phyloP scores from a whole-genome alignment of 352 stramenopile genomes.

The Peronosclerospora sorghi region DNA sequence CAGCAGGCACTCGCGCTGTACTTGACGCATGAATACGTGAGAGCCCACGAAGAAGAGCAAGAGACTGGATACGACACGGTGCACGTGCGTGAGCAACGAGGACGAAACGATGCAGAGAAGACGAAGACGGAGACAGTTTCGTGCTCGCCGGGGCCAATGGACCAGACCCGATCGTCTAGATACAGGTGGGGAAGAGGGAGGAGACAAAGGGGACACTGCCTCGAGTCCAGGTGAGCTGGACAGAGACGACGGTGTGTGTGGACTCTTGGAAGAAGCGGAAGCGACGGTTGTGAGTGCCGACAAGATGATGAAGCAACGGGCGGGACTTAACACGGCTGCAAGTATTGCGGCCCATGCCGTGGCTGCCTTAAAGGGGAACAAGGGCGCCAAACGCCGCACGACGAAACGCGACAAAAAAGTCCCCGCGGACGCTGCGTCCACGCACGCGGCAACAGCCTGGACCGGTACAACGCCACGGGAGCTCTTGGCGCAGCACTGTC shows the following conservation, averaged over 20 bases:
- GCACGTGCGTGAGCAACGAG: conserved; percentile 36
- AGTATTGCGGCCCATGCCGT: conserved; percentile 15
- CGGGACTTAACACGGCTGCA: conserved; percentile 15
- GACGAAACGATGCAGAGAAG: conserved; percentile 39
- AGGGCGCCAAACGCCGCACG: conserved; percentile 24
- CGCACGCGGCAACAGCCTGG: conserved; percentile 22
- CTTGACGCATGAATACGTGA: conserved; percentile 70
- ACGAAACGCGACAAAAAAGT: conserved; percentile 22
- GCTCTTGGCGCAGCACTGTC: conserved; percentile 82
- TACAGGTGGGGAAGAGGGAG: no score
- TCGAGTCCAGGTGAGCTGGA: no score
- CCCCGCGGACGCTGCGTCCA: conserved; percentile 10
- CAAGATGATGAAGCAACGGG: conserved; percentile 35
- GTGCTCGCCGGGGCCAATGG: no score
- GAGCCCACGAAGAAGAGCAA: conserved; percentile 31
- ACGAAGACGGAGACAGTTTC: conserved; percentile 33
- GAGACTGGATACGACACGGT: conserved; percentile 26
- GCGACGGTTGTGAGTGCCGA: conserved; percentile 21
- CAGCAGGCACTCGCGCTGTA: conserved; percentile 28
- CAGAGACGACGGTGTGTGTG: conserved; percentile 32
- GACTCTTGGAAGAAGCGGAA: conserved; percentile 30
- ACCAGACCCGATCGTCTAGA: no score
- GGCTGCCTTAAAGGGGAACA: conserved; percentile 16
- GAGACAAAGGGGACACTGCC: no score
- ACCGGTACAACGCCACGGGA: conserved; percentile 81